Evolutionary conservation across 179 eudicot species (phyloP), one percentile per base, ranked within the genome.

Genomic region (Patellifolia procumbens): DNA sequence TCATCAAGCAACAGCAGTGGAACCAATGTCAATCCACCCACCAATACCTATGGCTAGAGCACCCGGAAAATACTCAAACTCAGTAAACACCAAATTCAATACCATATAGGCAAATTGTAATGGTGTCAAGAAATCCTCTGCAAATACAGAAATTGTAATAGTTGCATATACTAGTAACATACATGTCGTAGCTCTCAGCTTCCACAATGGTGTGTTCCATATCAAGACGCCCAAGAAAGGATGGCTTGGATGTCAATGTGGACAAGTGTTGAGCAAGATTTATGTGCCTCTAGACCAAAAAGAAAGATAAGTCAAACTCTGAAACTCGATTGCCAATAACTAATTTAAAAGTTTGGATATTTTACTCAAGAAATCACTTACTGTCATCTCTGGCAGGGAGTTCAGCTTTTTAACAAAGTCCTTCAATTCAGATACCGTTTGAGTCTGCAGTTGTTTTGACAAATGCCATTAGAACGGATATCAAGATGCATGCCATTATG

Each of bases 381-480:
- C 99, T 55, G 97, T 90, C 79, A 96, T 96, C 88, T 96, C 99
- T 45, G 99, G 99, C 88, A 96, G 82, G 32, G 99, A 91, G 82
- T 96, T 96, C 48, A 96, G 91, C 89, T 93, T 96, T 86, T 90
- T 96, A 74, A 96, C 99, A 67, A 96, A 96, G 82, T 96, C 99
- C 87, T 96, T 96, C 78, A 96, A 77, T 76, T 93, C 99, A 76
- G 99, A 93, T 60, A 96, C 99, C 52, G 91, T 78, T 82, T 93
- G 99, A 62, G 72, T 83, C 99, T 96, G 98, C 74, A 86, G 15
- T 42, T 53, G 63, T 77, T 73, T 74, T 26, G 32, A 78, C 60
- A 73, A 68, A 81, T 28, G 35, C 66, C 52, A 64, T 52, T 65
- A 64, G 31, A 62, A 78, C 53, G 45, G 35, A 70, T 35, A 62